Percentiles rank a stretch among this genome's conserved stretches.
phyloP scores from a whole-genome alignment of 208 protist species.

The Balamuthia mandrillaris region DNA sequence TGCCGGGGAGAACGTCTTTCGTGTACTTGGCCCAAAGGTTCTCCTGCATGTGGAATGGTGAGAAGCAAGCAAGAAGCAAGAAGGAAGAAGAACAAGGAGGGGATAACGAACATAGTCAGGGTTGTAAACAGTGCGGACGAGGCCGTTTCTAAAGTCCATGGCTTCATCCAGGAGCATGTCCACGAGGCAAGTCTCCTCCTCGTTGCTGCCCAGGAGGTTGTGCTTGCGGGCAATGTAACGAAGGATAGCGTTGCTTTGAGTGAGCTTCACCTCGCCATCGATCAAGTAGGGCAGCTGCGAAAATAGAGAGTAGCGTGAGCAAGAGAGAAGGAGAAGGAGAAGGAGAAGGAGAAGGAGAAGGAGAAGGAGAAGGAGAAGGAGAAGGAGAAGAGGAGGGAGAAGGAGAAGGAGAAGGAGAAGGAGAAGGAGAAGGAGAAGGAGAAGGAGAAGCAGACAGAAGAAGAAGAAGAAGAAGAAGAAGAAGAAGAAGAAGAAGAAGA shows the following conservation, averaged over 20 bases:
- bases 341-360: no score
- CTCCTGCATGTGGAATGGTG: background rate
- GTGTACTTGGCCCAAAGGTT: background rate
- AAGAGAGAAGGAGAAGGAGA: no score
- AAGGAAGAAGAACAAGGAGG: background rate
- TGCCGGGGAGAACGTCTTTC: background rate
- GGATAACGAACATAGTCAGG: background rate
- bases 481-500: no score
- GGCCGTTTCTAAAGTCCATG: constrained; percentile 19
- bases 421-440: no score
- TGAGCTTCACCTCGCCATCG: background rate
- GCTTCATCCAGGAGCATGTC: constrained; percentile 1
- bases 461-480: no score
- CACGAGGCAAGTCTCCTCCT: background rate
- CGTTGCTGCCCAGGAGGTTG: background rate
- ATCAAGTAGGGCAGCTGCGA: constrained; percentile 26
- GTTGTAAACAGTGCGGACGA: background rate
- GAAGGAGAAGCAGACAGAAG: no score
- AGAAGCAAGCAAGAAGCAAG: background rate
- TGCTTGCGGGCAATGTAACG: background rate
- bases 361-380: no score
- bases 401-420: no score
- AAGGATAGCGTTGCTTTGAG: constrained; percentile 19
- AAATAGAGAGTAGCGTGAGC: no score
- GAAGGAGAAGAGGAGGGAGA: no score